A percentile compares a stretch with the other conserved stretches of the same genome.
Conservation (phyloP, 1,284 basidiomycete species). For the Tranzscheliella williamsii region DNA sequence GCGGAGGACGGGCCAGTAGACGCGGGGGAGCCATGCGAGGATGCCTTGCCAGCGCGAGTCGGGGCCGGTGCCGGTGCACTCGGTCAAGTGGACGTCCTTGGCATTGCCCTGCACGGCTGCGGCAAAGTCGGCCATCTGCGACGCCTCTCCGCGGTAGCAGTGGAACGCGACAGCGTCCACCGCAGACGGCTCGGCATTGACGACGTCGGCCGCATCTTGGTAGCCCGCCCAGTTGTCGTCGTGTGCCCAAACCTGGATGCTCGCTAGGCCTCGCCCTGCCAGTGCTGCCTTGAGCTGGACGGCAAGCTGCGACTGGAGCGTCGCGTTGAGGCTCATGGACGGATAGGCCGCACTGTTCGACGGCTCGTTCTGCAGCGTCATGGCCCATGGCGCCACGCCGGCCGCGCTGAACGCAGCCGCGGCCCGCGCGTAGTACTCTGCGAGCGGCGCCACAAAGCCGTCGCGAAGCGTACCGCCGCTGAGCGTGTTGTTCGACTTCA, state of each 20-base stretch:
- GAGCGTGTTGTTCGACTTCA: conserved; percentile 42
- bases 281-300: conserved; percentile 20
- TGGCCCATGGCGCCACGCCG: conserved; percentile 35
- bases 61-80: conserved; percentile 37
- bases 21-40: conserved; percentile 33
- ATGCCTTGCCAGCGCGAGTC: conserved; percentile 17
- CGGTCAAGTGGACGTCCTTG: conserved; percentile 41
- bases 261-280: conserved; percentile 1
- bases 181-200: conserved; percentile 25
- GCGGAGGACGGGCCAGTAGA: conserved; percentile 35
- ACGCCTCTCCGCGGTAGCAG: conserved; percentile 44
- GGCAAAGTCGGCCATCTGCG: conserved; percentile 17
- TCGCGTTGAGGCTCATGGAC: conserved; percentile 29
- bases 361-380: conserved; percentile 53
- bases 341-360: conserved; percentile 29
- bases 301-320: conserved; percentile 16
- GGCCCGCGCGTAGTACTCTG: conserved; percentile 37
- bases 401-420: conserved; percentile 14
- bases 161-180: conserved; percentile 50
- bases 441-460: conserved; percentile 19
- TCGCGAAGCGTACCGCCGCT: conserved; percentile 31
- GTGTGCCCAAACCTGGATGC: conserved; percentile 41
- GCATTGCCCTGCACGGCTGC: conserved; percentile 4
- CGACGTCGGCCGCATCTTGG: conserved; percentile 25
- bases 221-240: conserved; percentile 43